A percentile compares a stretch with the other conserved stretches of the same genome.
Evolutionary conservation across 352 stramenopile genomes (phyloP).

Genomic region (Globisporangium paroecandrum): DNA sequence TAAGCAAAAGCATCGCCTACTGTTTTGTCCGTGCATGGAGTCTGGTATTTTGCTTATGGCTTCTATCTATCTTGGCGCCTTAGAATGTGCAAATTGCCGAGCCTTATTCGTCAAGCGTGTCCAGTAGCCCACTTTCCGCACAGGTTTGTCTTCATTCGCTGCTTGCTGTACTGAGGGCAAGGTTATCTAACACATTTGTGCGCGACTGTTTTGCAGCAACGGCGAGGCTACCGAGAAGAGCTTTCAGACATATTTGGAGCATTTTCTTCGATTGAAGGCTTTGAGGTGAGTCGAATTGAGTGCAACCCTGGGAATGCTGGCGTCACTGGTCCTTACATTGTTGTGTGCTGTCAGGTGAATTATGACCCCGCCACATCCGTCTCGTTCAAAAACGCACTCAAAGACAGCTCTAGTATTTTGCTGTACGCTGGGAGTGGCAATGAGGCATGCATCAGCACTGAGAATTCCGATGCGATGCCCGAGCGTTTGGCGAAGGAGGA

Average conservation of each 20-base stretch:
- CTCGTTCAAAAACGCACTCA: slow-evolving; percentile 31
- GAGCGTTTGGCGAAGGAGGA: slow-evolving; percentile 27
- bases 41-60: not conserved
- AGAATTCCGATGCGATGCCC: slow-evolving; percentile 33
- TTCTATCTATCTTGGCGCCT: not conserved
- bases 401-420: slow-evolving; percentile 30
- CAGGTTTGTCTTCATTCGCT: slow-evolving; percentile 2
- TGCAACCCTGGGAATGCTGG: not conserved
- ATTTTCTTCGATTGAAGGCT: slow-evolving; percentile 36
- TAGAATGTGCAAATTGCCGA: slow-evolving; percentile 38
- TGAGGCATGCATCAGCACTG: slow-evolving; percentile 30
- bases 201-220: slow-evolving; percentile 10
- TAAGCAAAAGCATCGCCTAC: not conserved
- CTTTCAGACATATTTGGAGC: slow-evolving; percentile 41
- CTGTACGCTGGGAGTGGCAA: slow-evolving; percentile 41
- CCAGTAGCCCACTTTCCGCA: not conserved
- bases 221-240: slow-evolving; percentile 42
- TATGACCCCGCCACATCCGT: slow-evolving; percentile 30
- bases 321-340: not conserved
- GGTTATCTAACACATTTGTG: not conserved
- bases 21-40: not conserved
- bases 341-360: slow-evolving; percentile 21
- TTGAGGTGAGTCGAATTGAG: slow-evolving; percentile 31
- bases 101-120: slow-evolving; percentile 18
- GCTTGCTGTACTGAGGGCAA: not conserved